Evolutionary conservation across 2,329 filamentous ascomycete species (phyloP).

Genomic region (Fusarium keratoplasticum): DNA sequence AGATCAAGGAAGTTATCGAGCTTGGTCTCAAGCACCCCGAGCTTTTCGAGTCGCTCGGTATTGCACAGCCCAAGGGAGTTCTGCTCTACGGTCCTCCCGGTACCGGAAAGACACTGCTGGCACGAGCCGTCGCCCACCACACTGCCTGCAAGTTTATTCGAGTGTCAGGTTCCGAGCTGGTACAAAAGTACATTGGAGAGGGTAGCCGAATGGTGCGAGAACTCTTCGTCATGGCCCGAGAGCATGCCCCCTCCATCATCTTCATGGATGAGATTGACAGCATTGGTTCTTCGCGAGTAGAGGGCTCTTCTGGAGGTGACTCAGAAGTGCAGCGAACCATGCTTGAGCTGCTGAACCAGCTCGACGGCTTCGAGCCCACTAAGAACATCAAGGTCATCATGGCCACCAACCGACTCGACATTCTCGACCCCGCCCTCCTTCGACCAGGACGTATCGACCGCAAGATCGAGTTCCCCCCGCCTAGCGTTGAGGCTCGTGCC

Average conservation of each 20-base stretch:
- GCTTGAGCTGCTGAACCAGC: slow-evolving; percentile 97
- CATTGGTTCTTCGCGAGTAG: slow-evolving; percentile 96
- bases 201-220: slow-evolving; percentile 98
- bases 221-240: slow-evolving; percentile 98
- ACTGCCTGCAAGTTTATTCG: slow-evolving; percentile 99
- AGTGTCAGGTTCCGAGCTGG: slow-evolving; percentile 93
- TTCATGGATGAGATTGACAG: slow-evolving; percentile 99
- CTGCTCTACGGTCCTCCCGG: slow-evolving; percentile 96
- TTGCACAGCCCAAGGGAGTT: slow-evolving; percentile 97
- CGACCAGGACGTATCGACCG: slow-evolving; percentile 97
- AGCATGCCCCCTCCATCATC: slow-evolving; percentile 98
- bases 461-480: slow-evolving; percentile 98
- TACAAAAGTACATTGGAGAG: slow-evolving; percentile 99
- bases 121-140: slow-evolving; percentile 95
- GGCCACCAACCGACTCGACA: slow-evolving; percentile 98
- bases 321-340: slow-evolving; percentile 99
- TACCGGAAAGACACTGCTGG: slow-evolving; percentile 95
- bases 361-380: slow-evolving; percentile 98
- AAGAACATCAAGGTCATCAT: slow-evolving; percentile 99
- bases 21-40: slow-evolving; percentile 98
- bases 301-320: slow-evolving; percentile 94
- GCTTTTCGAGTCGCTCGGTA: slow-evolving; percentile 98
- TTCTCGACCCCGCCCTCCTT: slow-evolving; percentile 92
- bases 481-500: slow-evolving; percentile 93
- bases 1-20: slow-evolving; percentile 99